A percentile compares a stretch with the other conserved stretches of the same genome.
phyloP scores from a whole-genome alignment of 768 basidiomycete genomes.

The Clavaria fumosa region DNA sequence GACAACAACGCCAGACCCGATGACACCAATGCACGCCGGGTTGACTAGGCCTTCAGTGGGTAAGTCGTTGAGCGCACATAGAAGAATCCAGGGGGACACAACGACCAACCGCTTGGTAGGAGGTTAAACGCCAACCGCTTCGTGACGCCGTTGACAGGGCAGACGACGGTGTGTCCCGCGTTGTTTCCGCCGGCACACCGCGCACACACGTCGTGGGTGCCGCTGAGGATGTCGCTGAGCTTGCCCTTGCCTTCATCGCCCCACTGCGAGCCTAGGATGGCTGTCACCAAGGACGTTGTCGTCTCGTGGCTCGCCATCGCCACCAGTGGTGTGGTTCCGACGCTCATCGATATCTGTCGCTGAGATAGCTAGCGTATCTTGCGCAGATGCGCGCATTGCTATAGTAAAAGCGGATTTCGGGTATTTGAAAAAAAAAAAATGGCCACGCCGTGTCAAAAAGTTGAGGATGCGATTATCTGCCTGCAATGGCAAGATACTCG shows the following conservation, averaged over 20 bases:
- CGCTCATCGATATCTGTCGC: too few species aligned
- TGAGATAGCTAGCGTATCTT: too few species aligned
- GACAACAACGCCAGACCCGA: constrained; percentile 92
- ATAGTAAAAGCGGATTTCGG: too few species aligned
- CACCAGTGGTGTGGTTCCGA: too few species aligned
- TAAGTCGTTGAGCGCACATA: constrained; percentile 1
- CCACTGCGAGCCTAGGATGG: constrained; percentile 83
- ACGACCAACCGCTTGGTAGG: constrained; percentile 90
- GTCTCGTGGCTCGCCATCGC: too few species aligned
- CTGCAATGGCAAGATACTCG: too few species aligned
- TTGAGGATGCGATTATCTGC: too few species aligned
- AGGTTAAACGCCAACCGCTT: constrained; percentile 93
- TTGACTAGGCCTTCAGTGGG: constrained; percentile 59
- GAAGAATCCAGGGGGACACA: constrained; percentile 13
- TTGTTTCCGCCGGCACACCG: constrained; percentile 98
- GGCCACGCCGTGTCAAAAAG: too few species aligned
- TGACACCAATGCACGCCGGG: constrained; percentile 67
- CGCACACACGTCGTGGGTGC: constrained; percentile 82
- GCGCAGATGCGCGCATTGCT: too few species aligned
- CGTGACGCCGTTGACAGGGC: constrained; percentile 50
- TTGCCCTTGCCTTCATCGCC: constrained; percentile 93
- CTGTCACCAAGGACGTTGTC: constrained; percentile 30
- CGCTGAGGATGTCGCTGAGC: constrained; percentile 90
- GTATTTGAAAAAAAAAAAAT: too few species aligned
- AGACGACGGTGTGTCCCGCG: constrained; percentile 96